Evolutionary conservation across 805 yeast genomes (phyloP).

Genomic region (Dipodascopsis uninucleata): DNA sequence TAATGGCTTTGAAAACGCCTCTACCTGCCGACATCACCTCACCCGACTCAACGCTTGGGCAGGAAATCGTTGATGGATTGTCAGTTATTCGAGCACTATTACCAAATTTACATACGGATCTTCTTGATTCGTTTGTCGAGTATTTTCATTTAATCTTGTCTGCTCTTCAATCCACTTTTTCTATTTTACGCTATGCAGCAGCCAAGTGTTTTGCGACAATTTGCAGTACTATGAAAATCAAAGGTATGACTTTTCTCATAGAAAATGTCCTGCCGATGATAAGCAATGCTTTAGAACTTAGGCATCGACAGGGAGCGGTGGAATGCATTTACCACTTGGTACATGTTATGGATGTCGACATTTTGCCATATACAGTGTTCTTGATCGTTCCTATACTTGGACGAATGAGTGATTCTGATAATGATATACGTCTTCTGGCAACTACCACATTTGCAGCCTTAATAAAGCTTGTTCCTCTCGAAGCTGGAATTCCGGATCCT

Average conservation of each 20-base stretch:
- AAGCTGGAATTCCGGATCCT: conserved; percentile 96
- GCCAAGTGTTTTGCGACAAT: conserved; percentile 84
- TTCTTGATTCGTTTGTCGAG: conserved; percentile 49
- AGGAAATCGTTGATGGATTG: conserved; percentile 76
- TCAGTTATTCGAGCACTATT: conserved; percentile 75
- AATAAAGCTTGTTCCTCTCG: conserved; percentile 91
- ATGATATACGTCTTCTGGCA: conserved; percentile 81
- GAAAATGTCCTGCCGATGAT: conserved; percentile 73
- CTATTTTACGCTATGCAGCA: conserved; percentile 85
- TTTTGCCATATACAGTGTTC: conserved; percentile 91
- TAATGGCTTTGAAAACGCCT: conserved; percentile 40
- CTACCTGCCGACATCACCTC: conserved; percentile 36
- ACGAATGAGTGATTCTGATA: conserved; percentile 93
- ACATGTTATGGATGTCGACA: conserved; percentile 77
- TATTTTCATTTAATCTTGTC: conserved; percentile 51
- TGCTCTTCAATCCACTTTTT: conserved; percentile 61
- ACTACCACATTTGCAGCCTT: conserved; percentile 96
- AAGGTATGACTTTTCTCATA: conserved; percentile 76
- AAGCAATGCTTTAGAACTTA: conserved; percentile 65
- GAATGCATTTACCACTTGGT: conserved; percentile 87
- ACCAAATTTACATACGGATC: conserved; percentile 51
- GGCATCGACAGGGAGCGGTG: conserved; percentile 86
- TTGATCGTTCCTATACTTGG: conserved; percentile 95
- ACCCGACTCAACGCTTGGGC: conserved; percentile 56
- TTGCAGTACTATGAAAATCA: conserved; percentile 63